phyloP scores from a whole-genome alignment of 225 moss, liverwort and hornwort genomes.

The Physcomitrellopsis africana region DNA sequence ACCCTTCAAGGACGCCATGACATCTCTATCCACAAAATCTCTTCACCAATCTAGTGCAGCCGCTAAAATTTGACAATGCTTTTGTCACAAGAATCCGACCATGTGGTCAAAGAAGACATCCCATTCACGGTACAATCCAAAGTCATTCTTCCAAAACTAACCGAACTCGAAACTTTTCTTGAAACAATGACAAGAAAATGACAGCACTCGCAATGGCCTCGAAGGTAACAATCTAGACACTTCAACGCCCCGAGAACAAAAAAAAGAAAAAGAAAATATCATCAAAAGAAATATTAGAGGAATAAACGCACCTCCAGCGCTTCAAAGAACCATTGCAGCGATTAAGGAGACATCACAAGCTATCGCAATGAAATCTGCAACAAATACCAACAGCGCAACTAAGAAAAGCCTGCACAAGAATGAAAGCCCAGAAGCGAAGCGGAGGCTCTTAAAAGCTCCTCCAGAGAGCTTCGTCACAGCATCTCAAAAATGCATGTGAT shows the following conservation, averaged over 20 bases:
- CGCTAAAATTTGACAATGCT: no score
- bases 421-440: no score
- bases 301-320: not conserved
- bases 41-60: not conserved
- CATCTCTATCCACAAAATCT: not conserved
- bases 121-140: not conserved
- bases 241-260: not conserved
- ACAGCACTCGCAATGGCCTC: not conserved
- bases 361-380: no score
- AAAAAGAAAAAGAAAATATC: no score
- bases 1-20: constrained; percentile 38
- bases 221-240: not conserved
- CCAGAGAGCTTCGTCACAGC: no score
- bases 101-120: not conserved
- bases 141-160: not conserved
- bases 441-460: no score
- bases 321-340: not conserved
- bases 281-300: not conserved
- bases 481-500: no score
- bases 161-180: not conserved
- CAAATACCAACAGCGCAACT: no score
- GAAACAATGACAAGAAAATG: not conserved
- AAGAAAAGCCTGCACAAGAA: no score
- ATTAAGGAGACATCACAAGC: not conserved
- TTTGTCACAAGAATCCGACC: no score